Percentiles rank a stretch among this genome's conserved stretches.
Evolutionary conservation across 768 basidiomycete species (phyloP).

Genomic region (Boletus eberwhitei): DNA sequence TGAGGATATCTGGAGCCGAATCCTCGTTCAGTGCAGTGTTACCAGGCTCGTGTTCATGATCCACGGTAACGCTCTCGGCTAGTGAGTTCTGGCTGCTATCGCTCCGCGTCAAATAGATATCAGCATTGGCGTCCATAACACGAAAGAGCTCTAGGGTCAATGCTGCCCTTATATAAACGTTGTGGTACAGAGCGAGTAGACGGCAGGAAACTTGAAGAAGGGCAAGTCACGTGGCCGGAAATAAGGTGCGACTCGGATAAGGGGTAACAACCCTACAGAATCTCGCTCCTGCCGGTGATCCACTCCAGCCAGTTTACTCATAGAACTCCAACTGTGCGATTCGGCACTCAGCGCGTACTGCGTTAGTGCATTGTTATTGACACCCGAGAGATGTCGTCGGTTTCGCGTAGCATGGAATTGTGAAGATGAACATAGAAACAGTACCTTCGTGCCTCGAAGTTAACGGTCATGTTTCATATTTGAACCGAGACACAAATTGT

Average conservation of each 20-base stretch:
- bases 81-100: not conserved
- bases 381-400: not conserved
- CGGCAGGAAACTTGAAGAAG: not conserved
- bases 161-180: not conserved
- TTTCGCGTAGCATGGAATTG: not conserved
- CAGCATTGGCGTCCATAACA: slow-evolving; percentile 8
- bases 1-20: not conserved
- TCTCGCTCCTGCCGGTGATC: not conserved
- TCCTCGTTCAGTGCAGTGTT: not conserved
- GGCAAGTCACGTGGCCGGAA: slow-evolving; percentile 16
- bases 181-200: not conserved
- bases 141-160: not conserved
- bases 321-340: not conserved
- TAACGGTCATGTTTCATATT: not conserved
- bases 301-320: not conserved
- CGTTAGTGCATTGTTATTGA: not conserved
- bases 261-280: not conserved
- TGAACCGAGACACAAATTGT: not conserved
- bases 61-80: not conserved
- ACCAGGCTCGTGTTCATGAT: not conserved
- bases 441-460: not conserved
- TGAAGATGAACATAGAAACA: not conserved
- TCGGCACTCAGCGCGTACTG: not conserved
- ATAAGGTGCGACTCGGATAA: not conserved
- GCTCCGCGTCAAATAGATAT: not conserved